Percentiles rank a stretch among this genome's conserved stretches.
These are phyloP conservation scores for Fonsecaea multimorphosa DNA, from an alignment of 2,329 filamentous ascomycete genomes.

Conservation along the genomic window DNA sequence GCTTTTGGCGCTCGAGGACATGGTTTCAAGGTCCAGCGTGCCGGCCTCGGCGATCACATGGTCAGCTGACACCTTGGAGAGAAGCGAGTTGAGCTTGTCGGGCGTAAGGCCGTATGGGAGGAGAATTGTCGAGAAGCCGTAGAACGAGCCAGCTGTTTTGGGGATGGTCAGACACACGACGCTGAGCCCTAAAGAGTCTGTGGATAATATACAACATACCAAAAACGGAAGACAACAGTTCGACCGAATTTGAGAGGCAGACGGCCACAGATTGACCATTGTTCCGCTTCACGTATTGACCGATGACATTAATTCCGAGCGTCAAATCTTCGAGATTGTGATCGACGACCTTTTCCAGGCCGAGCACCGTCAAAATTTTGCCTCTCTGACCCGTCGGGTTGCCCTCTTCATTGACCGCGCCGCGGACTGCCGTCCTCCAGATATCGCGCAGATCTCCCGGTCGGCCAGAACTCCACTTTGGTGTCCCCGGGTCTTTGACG, in stretches of 20 bases:
- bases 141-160: slow-evolving; percentile 78
- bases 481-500: slow-evolving; percentile 78
- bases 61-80: slow-evolving; percentile 76
- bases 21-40: slow-evolving; percentile 77
- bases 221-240: slow-evolving; percentile 81
- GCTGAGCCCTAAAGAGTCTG: not conserved
- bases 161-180: not conserved
- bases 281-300: slow-evolving; percentile 71
- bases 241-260: slow-evolving; percentile 90
- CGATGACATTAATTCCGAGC: slow-evolving; percentile 85
- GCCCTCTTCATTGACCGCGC: slow-evolving; percentile 68
- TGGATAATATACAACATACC: slow-evolving; percentile 50
- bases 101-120: slow-evolving; percentile 81
- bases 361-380: slow-evolving; percentile 78
- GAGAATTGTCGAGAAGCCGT: slow-evolving; percentile 81
- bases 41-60: slow-evolving; percentile 84
- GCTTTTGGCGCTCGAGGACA: slow-evolving; percentile 71
- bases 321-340: slow-evolving; percentile 75
- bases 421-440: slow-evolving; percentile 76
- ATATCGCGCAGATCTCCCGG: slow-evolving; percentile 91
- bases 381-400: slow-evolving; percentile 63
- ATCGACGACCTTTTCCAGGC: slow-evolving; percentile 74
- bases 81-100: slow-evolving; percentile 71
- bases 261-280: slow-evolving; percentile 80
- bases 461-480: slow-evolving; percentile 81